Base-by-base conservation (phyloP, 441 rosid genomes). In the Codiaeum variegatum region DNA sequence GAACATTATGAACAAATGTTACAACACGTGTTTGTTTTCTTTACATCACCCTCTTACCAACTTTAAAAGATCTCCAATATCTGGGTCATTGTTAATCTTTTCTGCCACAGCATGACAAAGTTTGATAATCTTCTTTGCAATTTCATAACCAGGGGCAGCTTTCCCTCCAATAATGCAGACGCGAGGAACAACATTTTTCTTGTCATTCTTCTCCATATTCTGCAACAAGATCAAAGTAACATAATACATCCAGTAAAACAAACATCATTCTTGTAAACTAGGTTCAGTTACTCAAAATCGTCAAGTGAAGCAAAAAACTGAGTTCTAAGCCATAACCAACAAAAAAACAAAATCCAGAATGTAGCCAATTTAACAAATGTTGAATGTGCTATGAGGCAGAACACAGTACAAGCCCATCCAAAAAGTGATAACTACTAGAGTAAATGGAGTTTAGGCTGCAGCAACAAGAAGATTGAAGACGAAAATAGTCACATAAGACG, bases 61-160 rank as follows among this genome's bases (percentile, higher is more conserved):
- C 80, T 87, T 87, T 46, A 87, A 71, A 75, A 83, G 85, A 79
- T 85, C 86, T 26, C 85, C 88, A 76, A 85, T 67, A 46, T 85
- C 85, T 24, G 72, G 76, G 60, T 87, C 88, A 67, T 78, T 79
- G 73, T 85, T 87, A 55, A 87, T 70, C 26, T 72, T 79, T 69
- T 82, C 86, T 52, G 84, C 91, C 31, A 83, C 91, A 68, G 77
- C 85, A 58, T 84, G 81, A 56, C 83, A 77, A 52, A 87, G 85
- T 75, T 83, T 83, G 72, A 87, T 84, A 31, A 87, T 77, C 72
- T 76, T 82, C 81, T 80, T 87, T 62, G 91, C 91, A 34, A 73
- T 67, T 70, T 80, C 83, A 76, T 87, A 87, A 42, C 88, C 87
- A 54, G 91, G 88, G 38, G 88, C 88, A 51, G 91, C 91, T 79